Base-by-base conservation (phyloP, 2,329 filamentous ascomycete species). In the Aspergillus carbonarius region DNA sequence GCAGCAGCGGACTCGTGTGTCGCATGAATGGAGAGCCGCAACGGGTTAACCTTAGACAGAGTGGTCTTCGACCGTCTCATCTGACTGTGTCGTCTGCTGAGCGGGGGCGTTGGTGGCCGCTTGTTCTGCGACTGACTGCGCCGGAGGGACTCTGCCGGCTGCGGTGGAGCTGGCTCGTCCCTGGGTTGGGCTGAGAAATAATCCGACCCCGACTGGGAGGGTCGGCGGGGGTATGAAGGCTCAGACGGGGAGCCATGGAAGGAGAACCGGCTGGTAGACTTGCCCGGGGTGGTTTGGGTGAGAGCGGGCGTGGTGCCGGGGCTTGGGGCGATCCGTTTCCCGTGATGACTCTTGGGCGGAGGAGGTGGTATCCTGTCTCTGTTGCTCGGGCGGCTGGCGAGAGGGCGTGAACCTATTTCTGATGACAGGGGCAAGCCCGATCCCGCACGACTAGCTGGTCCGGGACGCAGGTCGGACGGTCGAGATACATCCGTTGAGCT, bases 311-410 rank as follows among this genome's bases (percentile, higher is more conserved):
- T 17, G 4, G 67, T 62, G 17, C 72, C 62, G 30, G 74, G 64
- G 63, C 72, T 70, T 57, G 55, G 72, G 63, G 82, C 85, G 63
- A 93, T 89, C 17, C 88, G 81, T 73, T 89, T 93, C 4, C 91
- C 91, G 75, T 93, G 90, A 55, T 90, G 85, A 53, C 89, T 92
- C 69, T 84, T 91, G 10, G 90, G 90, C 6, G 89, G 88, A 5
- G 72, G 72, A 5, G 90, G 90, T 13, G 89, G 88, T 62, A 85
- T 85, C 74, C 85, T 87, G 70, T 88, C 89, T 63, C 81, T 66
- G 60, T 61, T 70, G 18, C 46, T 58, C 48, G 60, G 70, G 63
- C 46, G 79, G 68, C 49, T 73, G 5, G 59, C 51, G 32, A 64
- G 54, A 12, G 63, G 70, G 60, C 68, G 76, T 39, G 71, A 76